Percentiles rank a stretch among this genome's conserved stretches.
phyloP scores from a whole-genome alignment of 192 early-diverging fungal genomes.

The Coemansia sp. region DNA sequence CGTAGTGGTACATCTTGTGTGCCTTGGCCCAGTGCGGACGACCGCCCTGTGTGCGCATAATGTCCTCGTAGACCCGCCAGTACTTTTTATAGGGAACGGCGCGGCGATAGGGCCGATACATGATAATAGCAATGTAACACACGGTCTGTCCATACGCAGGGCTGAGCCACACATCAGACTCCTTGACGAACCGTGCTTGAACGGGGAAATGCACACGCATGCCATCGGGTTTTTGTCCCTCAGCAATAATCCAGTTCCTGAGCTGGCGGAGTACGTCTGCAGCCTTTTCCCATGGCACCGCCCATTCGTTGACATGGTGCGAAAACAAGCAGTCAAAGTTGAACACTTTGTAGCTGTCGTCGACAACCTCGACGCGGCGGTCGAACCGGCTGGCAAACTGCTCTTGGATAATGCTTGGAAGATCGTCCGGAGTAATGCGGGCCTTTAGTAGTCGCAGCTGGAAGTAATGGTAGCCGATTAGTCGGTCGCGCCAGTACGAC shows the following conservation, averaged over 20 bases:
- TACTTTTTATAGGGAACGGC: slow-evolving; percentile 73
- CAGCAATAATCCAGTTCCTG: slow-evolving; percentile 1
- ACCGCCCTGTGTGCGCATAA: slow-evolving; percentile 67
- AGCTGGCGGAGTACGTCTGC: neutral
- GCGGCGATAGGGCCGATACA: slow-evolving; percentile 70
- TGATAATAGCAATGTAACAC: slow-evolving; percentile 79
- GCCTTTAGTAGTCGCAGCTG: slow-evolving; percentile 53
- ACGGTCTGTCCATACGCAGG: slow-evolving; percentile 65
- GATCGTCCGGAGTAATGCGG: slow-evolving; percentile 13
- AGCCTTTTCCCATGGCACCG: slow-evolving; percentile 27
- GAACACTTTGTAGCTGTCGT: slow-evolving; percentile 62
- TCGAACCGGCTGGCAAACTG: slow-evolving; percentile 63
- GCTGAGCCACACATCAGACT: slow-evolving; percentile 67
- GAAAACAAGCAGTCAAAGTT: slow-evolving; percentile 74
- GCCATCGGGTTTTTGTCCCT: slow-evolving; percentile 28
- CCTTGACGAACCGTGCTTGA: slow-evolving; percentile 65
- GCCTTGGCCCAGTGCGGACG: slow-evolving; percentile 83
- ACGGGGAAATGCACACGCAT: slow-evolving; percentile 75
- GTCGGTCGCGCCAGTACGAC: slow-evolving; percentile 28
- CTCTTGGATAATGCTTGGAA: slow-evolving; percentile 38
- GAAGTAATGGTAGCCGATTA: neutral
- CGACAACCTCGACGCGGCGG: slow-evolving; percentile 44
- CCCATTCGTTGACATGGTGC: slow-evolving; percentile 82
- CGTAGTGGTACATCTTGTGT: slow-evolving; percentile 60
- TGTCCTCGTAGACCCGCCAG: slow-evolving; percentile 71